Evolutionary conservation across 2,329 filamentous ascomycete species (phyloP).

Genomic region (Talaromyces funiculosus): DNA sequence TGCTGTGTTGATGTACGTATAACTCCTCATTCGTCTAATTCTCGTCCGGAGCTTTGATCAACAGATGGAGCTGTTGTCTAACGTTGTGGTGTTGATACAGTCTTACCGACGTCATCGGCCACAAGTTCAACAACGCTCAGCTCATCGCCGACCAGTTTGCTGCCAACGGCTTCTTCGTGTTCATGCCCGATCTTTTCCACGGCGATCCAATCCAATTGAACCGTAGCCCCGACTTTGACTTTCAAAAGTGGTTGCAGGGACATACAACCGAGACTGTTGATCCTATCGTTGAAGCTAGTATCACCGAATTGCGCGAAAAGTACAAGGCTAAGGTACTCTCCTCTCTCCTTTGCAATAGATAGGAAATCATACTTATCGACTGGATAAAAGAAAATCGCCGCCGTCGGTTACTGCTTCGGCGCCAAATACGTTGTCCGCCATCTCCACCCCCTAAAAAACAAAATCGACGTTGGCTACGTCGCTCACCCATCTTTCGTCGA

Average conservation of each 20-base stretch:
- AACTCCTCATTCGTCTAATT: neutral
- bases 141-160: constrained; percentile 65
- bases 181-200: constrained; percentile 63
- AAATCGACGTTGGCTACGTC: constrained; percentile 60
- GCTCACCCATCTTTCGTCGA: constrained; percentile 71
- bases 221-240: constrained; percentile 42
- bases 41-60: neutral
- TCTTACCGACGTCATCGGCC: constrained; percentile 49
- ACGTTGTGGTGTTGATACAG: neutral
- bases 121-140: constrained; percentile 49
- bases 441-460: constrained; percentile 50
- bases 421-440: constrained; percentile 62
- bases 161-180: constrained; percentile 59
- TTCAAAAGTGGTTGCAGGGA: constrained; percentile 37
- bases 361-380: neutral
- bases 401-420: constrained; percentile 26
- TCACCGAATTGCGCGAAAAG: constrained; percentile 30
- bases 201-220: constrained; percentile 45
- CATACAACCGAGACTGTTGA: constrained; percentile 42
- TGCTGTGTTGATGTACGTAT: constrained; percentile 42
- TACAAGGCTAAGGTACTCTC: constrained; percentile 19
- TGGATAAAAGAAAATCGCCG: constrained; percentile 20
- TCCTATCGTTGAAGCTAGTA: constrained; percentile 40
- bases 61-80: neutral
- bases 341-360: too few species aligned